Conservation (phyloP, 2,329 filamentous ascomycete genomes). For the Hirsutella rhossiliensis region DNA sequence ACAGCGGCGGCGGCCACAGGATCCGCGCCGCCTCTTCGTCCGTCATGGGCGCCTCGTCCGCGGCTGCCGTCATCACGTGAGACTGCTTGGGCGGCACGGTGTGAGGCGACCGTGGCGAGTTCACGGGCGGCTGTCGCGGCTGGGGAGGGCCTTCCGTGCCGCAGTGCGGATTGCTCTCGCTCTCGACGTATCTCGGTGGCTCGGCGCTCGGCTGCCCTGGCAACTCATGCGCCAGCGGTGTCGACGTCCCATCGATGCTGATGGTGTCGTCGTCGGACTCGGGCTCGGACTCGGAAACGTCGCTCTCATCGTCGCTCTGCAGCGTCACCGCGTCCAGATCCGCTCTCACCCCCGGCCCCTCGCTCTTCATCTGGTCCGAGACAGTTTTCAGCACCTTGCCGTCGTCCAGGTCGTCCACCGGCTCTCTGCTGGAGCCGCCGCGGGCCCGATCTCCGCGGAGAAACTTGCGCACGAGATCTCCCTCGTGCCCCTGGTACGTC, state of each 20-base stretch:
- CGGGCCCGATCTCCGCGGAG: conserved; percentile 10
- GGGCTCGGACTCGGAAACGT: conserved; percentile 2
- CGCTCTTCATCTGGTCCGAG: conserved; percentile 16
- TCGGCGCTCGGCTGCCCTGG: background rate
- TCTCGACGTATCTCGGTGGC: background rate
- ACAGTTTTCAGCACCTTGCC: conserved; percentile 21
- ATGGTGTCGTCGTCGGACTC: background rate
- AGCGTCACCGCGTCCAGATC: conserved; percentile 15
- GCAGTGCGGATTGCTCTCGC: background rate
- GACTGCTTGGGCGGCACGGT: background rate
- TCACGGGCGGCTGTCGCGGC: background rate
- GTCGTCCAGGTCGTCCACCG: conserved; percentile 7
- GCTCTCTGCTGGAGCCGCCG: no score
- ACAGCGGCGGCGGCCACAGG: conserved; percentile 22
- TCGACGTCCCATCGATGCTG: conserved; percentile 6
- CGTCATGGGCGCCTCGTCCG: conserved; percentile 22
- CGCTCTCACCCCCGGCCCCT: conserved; percentile 10
- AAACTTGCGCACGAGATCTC: conserved; percentile 23
- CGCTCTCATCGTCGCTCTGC: conserved; percentile 15
- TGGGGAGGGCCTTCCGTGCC: background rate
- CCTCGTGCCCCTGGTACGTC: conserved; percentile 32
- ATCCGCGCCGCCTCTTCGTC: conserved; percentile 26
- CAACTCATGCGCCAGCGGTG: conserved; percentile 1
- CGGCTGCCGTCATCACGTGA: conserved; percentile 6
- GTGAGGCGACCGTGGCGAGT: background rate